phyloP scores from a whole-genome alignment of 169 alveolate species.

The Cystoisospora suis region DNA sequence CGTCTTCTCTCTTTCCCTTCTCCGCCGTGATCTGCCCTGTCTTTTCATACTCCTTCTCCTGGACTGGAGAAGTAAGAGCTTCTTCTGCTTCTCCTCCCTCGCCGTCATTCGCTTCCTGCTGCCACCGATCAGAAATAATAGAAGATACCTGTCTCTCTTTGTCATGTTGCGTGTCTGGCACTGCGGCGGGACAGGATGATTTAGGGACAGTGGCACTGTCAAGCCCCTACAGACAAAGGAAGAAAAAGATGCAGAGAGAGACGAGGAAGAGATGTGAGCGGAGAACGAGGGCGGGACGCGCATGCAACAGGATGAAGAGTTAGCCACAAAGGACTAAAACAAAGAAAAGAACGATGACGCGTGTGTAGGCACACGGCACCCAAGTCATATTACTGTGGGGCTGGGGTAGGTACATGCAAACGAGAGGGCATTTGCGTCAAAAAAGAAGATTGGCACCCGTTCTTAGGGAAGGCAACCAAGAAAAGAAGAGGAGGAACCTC shows the following conservation, averaged over 20 bases:
- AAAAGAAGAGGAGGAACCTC: too few relatives aligned
- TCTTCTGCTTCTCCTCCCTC: background rate
- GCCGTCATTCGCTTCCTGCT: background rate
- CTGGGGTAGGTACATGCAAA: too few relatives aligned
- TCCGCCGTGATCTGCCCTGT: background rate
- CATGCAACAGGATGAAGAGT: background rate
- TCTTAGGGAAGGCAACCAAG: too few relatives aligned
- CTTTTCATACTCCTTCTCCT: background rate
- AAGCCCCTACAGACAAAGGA: background rate
- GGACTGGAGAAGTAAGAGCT: background rate
- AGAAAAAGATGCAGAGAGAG: background rate
- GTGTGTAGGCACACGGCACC: too few relatives aligned
- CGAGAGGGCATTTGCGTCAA: too few relatives aligned
- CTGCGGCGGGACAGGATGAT: background rate
- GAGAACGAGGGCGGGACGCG: background rate
- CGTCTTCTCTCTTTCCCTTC: background rate
- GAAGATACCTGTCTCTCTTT: too few relatives aligned
- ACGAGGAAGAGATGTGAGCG: background rate
- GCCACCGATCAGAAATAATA: too few relatives aligned
- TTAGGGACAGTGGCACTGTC: background rate
- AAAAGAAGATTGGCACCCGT: too few relatives aligned
- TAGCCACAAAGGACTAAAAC: too few relatives aligned
- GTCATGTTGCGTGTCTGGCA: too few relatives aligned
- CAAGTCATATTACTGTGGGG: too few relatives aligned
- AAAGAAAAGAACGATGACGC: too few relatives aligned